Evolutionary conservation across 352 stramenopile genomes (phyloP).

Genomic region (Phytopythium litorale): DNA sequence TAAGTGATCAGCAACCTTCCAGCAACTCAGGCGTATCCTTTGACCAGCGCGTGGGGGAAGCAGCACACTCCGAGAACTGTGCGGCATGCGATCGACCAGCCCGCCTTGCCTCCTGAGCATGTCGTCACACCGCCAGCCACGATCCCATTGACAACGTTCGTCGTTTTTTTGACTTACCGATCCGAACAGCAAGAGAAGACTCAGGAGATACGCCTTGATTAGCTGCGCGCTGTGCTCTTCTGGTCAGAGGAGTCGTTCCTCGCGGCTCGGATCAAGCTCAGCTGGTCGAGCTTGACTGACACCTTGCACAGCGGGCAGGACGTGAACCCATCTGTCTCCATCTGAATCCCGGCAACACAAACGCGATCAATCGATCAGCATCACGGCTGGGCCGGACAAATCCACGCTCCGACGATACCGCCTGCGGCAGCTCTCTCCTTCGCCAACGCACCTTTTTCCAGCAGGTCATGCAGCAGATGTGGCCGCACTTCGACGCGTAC

Average conservation of each 20-base stretch:
- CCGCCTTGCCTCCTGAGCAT: not conserved
- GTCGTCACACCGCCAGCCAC: not conserved
- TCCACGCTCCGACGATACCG: not conserved
- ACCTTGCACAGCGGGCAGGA: slow-evolving; percentile 77
- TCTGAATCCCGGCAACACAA: slow-evolving; percentile 27
- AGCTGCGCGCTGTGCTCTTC: not conserved
- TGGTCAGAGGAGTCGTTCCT: slow-evolving; percentile 19
- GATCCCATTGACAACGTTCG: not conserved
- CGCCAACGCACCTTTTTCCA: slow-evolving; percentile 71
- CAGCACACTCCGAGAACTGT: slow-evolving; percentile 1
- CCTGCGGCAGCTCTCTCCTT: not conserved
- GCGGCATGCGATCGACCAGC: not conserved
- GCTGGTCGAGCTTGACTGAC: slow-evolving; percentile 58
- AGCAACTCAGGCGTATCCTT: not conserved
- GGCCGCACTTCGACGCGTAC: slow-evolving; percentile 70
- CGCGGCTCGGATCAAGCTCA: slow-evolving; percentile 70
- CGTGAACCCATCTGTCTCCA: slow-evolving; percentile 71
- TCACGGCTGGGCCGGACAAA: not conserved
- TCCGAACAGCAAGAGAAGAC: not conserved
- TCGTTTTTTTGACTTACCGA: not conserved
- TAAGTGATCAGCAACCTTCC: not conserved
- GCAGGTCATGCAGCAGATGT: slow-evolving; percentile 80
- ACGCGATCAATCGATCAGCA: not conserved
- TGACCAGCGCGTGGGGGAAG: not conserved
- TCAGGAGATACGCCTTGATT: not conserved